Evolutionary conservation across 2,329 filamentous ascomycete species (phyloP).

Genomic region (Hawksworthiomyces lignivorus): DNA sequence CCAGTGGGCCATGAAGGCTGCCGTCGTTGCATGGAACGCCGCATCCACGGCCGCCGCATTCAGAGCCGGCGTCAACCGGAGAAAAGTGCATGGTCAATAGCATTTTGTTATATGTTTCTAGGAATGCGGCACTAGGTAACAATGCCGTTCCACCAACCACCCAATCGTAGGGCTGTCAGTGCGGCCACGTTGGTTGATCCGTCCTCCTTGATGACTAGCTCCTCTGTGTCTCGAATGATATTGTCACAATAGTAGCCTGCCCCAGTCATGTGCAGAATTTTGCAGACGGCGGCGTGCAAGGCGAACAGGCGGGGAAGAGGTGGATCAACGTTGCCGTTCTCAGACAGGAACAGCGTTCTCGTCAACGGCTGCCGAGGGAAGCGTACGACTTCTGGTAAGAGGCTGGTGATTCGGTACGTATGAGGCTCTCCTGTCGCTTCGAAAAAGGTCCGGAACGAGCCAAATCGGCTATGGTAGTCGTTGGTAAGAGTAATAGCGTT

Average conservation of each 20-base stretch:
- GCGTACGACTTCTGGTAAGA: neutral
- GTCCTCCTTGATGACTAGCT: neutral
- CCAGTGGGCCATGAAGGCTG: too few species aligned
- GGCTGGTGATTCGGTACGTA: neutral
- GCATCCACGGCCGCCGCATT: too few species aligned
- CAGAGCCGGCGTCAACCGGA: too few species aligned
- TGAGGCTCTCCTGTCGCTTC: neutral
- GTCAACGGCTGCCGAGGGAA: neutral
- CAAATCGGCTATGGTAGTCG: neutral
- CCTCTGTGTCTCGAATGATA: neutral
- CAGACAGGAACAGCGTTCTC: neutral
- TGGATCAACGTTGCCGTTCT: neutral
- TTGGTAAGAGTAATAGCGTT: constrained; percentile 1
- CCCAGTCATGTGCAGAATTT: neutral
- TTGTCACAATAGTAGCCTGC: neutral
- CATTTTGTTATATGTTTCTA: too few species aligned
- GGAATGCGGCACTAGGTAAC: too few species aligned
- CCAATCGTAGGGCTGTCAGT: neutral
- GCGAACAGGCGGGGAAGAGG: neutral
- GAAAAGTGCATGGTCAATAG: too few species aligned
- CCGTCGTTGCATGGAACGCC: too few species aligned
- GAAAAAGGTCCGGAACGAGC: neutral
- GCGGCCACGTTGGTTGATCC: neutral
- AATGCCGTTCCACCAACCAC: neutral
- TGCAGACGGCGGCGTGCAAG: neutral